These are phyloP conservation scores for Penicillium sp. DNA, from an alignment of 2,329 filamentous ascomycete genomes.

Conservation along the genomic window DNA sequence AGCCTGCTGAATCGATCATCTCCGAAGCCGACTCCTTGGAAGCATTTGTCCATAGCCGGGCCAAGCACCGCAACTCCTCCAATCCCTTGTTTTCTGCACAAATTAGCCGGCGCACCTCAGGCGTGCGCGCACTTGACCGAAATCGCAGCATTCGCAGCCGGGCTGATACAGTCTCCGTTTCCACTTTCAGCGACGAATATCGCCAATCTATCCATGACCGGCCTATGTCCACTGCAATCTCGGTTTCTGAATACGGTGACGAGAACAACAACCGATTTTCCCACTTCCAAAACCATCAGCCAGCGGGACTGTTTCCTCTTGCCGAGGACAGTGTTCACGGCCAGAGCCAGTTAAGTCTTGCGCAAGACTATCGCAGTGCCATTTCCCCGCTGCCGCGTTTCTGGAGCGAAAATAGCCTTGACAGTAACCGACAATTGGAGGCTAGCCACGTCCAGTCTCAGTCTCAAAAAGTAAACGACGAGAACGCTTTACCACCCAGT, in stretches of 20 bases:
- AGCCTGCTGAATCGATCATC: slow-evolving; percentile 31
- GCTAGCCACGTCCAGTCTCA: slow-evolving; percentile 16
- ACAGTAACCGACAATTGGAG: slow-evolving; percentile 26
- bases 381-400: slow-evolving; percentile 39
- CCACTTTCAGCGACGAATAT: slow-evolving; percentile 32
- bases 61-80: slow-evolving; percentile 39
- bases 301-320: slow-evolving; percentile 24
- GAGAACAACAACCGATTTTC: slow-evolving; percentile 32
- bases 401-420: slow-evolving; percentile 38
- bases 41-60: slow-evolving; percentile 41
- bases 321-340: slow-evolving; percentile 21
- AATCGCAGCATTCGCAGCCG: slow-evolving; percentile 38
- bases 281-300: slow-evolving; percentile 30
- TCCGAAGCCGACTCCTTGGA: slow-evolving; percentile 41
- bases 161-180: slow-evolving; percentile 37
- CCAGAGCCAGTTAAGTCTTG: slow-evolving; percentile 38
- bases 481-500: slow-evolving; percentile 18
- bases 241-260: slow-evolving; percentile 38
- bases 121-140: slow-evolving; percentile 35
- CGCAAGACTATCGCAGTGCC: slow-evolving; percentile 38
- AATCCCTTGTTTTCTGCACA: slow-evolving; percentile 41
- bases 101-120: slow-evolving; percentile 33
- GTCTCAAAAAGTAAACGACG: slow-evolving; percentile 4
- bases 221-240: slow-evolving; percentile 35
- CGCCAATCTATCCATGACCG: slow-evolving; percentile 34